Evolutionary conservation across 2,329 filamentous ascomycete species (phyloP), one percentile per base, ranked within the genome.

Genomic region (Botrytis hyacinthi): DNA sequence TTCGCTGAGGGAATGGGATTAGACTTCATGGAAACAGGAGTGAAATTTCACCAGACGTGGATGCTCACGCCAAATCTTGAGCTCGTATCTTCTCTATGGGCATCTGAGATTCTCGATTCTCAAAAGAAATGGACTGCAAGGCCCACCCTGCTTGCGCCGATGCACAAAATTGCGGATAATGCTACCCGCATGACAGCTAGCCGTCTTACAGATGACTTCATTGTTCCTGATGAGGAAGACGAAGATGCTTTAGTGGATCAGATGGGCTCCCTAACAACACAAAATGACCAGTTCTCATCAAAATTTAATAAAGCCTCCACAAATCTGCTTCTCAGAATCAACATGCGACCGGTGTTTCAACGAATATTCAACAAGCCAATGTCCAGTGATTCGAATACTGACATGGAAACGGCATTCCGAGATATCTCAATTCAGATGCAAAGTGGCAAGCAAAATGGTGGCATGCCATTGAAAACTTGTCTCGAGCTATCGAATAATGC

Each of bases 41-140:
- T 84, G 3, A 80, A 81, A 32, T 87, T 87, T 75, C 87, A 84
- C 71, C 86, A 88, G 74, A 75, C 87, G 22, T 83, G 82, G 70
- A 80, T 82, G 18, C 76, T 89, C 3, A 82, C 79, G 8, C 79
- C 81, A 37, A 81, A 87, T 73, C 80, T 87, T 57, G 82, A 83
- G 57, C 74, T 89, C 26, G 79, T 80, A 51, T 85, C 84, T 69
- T 83, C 83, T 35, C 73, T 82, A 81, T 71, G 81, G 79, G 74
- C 80, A 51, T 70, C 71, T 35, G 68, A 70, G 69, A 37, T 44
- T 42, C 44, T 59, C 65, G 40, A 20, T 18, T 35, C 35, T 18
- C 35, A 57, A 70, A 54, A 71, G 20, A 48, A 59, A 35, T 68
- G 32, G 32, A 48, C 57, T 10, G 57, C 74, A 57, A 26, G 40